Base-by-base conservation (phyloP, 2,329 filamentous ascomycete genomes). In the Colletotrichum cordylinicola region DNA sequence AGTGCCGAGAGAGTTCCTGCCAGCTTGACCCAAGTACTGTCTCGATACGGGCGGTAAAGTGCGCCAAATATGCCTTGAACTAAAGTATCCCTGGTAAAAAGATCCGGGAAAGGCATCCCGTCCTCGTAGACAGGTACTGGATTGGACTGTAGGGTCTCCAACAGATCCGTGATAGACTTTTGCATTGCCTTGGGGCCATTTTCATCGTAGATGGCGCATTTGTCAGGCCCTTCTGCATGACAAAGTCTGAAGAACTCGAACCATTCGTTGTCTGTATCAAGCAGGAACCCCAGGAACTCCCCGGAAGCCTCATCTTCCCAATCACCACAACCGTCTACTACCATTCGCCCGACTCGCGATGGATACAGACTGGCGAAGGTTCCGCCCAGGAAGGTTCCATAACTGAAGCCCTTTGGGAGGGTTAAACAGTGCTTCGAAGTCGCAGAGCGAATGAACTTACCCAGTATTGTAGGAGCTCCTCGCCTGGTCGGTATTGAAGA, bases 331-430 rank as follows among this genome's bases (percentile, higher is more conserved):
- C 82, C 85, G 31, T 87, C 86, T 4, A 87, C 80, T 9, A 88
- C 80, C 70, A 89, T 80, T 10, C 86, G 83, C 0, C 83, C 86
- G 13, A 89, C 78, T 4, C 83, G 80, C 1, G 77, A 81, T 1
- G 83, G 82, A 48, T 83, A 85, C 79, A 85, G 78, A 66, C 83
- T 81, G 6, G 83, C 81, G 76, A 84, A 83, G 70, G 82, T 82
- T 39, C 83, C 83, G 9, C 84, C 84, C 0, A 85, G 79, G 2
- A 83, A 39, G 1, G 82, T 82, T 10, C 83, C 82, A 33, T 90
- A 90, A 16, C 87, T 89, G 70, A 90, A 86, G 0, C 89, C 88
- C 82, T 87, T 85, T 43, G 89, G 78, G 31, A 78, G 74, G 2
- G 77, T 58, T 4, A 75, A 37, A 12, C 2, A 1, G 10, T 10